A percentile compares a stretch with the other conserved stretches of the same genome.
These are phyloP conservation scores for Candida sp. DNA, from an alignment of 1,139 yeast genomes.

Conservation along the genomic window DNA sequence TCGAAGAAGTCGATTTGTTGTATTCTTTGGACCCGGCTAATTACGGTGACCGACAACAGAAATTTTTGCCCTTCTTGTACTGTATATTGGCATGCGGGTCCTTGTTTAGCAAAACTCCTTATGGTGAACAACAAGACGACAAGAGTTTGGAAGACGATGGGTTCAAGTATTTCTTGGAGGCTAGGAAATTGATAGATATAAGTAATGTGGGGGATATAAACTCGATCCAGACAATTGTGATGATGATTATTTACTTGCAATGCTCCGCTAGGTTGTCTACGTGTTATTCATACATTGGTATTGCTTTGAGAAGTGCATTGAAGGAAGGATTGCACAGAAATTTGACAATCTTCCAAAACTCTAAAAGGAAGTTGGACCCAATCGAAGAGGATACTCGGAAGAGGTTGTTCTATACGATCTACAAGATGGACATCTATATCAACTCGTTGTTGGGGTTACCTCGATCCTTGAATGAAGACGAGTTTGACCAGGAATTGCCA, in stretches of 20 bases:
- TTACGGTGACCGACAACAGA: slow-evolving; percentile 75
- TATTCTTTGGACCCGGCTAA: slow-evolving; percentile 69
- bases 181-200: slow-evolving; percentile 73
- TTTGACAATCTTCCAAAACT: slow-evolving; percentile 55
- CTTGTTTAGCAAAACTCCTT: slow-evolving; percentile 57
- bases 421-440: slow-evolving; percentile 90
- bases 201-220: slow-evolving; percentile 52
- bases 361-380: slow-evolving; percentile 63
- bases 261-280: slow-evolving; percentile 91
- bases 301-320: slow-evolving; percentile 84
- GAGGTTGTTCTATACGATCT: slow-evolving; percentile 85
- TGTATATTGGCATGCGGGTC: slow-evolving; percentile 65
- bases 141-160: slow-evolving; percentile 69
- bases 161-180: slow-evolving; percentile 81
- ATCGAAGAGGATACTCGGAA: slow-evolving; percentile 87
- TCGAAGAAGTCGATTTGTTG: slow-evolving; percentile 50
- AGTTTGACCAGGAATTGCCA: slow-evolving; percentile 90
- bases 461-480: slow-evolving; percentile 73
- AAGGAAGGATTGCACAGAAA: slow-evolving; percentile 90
- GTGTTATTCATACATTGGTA: slow-evolving; percentile 93
- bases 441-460: slow-evolving; percentile 92
- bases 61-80: slow-evolving; percentile 79
- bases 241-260: slow-evolving; percentile 79
- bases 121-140: slow-evolving; percentile 34
- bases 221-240: slow-evolving; percentile 70